phyloP scores from a whole-genome alignment of 495 filamentous ascomycete genomes.

The Tricharina praecox region DNA sequence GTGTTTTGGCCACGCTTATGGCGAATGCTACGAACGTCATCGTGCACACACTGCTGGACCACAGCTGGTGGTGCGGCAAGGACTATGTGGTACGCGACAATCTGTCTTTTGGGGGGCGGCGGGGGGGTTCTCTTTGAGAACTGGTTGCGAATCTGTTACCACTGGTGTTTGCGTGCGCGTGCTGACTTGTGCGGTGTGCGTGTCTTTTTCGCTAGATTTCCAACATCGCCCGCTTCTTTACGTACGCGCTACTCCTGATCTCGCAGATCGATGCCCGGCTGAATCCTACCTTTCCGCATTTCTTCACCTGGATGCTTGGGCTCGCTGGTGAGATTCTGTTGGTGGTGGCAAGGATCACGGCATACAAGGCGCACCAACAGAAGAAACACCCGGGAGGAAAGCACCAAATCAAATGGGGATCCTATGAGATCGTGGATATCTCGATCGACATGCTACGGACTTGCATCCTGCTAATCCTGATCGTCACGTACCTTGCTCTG shows the following conservation, averaged over 20 bases:
- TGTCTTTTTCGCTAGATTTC: constrained; percentile 18
- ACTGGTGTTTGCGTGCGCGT: not conserved
- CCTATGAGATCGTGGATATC: constrained; percentile 52
- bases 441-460: constrained; percentile 42
- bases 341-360: constrained; percentile 28
- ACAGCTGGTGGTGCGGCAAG: constrained; percentile 82
- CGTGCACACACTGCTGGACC: constrained; percentile 49
- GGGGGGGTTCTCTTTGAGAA: no score
- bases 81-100: constrained; percentile 50
- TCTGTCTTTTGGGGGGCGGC: constrained; percentile 26
- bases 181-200: constrained; percentile 3
- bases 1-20: constrained; percentile 51
- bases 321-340: constrained; percentile 16
- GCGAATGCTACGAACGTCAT: constrained; percentile 60
- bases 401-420: constrained; percentile 33
- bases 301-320: constrained; percentile 27
- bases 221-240: constrained; percentile 39
- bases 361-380: constrained; percentile 29
- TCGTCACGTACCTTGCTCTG: constrained; percentile 43
- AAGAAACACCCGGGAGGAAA: constrained; percentile 30
- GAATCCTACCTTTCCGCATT: constrained; percentile 30
- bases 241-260: constrained; percentile 47
- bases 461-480: constrained; percentile 39
- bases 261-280: constrained; percentile 37
- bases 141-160: no score